phyloP scores from a whole-genome alignment of 1,139 yeast species.

The Taphrina wiesneri region DNA sequence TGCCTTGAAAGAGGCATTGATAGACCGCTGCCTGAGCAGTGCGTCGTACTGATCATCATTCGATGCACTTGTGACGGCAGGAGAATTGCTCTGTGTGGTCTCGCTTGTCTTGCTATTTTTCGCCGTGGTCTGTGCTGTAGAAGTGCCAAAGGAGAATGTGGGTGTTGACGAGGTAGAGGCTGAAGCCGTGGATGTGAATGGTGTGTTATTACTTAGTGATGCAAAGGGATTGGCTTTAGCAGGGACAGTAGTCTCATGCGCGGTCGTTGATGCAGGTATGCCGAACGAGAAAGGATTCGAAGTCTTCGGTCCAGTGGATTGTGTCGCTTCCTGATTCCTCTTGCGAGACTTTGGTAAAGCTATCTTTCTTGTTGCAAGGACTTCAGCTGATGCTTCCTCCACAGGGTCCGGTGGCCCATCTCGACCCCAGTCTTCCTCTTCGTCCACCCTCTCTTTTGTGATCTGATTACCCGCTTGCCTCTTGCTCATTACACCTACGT shows the following conservation, averaged over 20 bases:
- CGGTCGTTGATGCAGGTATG: neutral
- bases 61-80: neutral
- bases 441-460: slow-evolving; percentile 34
- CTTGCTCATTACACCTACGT: slow-evolving; percentile 37
- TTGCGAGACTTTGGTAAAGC: slow-evolving; percentile 35
- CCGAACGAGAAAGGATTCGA: slow-evolving; percentile 19
- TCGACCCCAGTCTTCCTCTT: slow-evolving; percentile 35
- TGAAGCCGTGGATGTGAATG: neutral
- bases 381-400: slow-evolving; percentile 35
- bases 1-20: slow-evolving; percentile 39
- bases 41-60: slow-evolving; percentile 10
- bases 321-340: neutral
- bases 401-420: slow-evolving; percentile 34
- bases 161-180: slow-evolving; percentile 8
- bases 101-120: neutral
- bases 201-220: neutral
- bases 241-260: neutral
- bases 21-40: slow-evolving; percentile 21
- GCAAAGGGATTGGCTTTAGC: slow-evolving; percentile 27
- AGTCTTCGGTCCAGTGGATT: neutral
- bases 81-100: neutral
- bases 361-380: slow-evolving; percentile 36
- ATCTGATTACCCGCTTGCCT: slow-evolving; percentile 37
- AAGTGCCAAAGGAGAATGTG: slow-evolving; percentile 18
- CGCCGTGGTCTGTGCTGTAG: neutral